Conservation (phyloP, 768 basidiomycete species). For the Agrocybe praecox region DNA sequence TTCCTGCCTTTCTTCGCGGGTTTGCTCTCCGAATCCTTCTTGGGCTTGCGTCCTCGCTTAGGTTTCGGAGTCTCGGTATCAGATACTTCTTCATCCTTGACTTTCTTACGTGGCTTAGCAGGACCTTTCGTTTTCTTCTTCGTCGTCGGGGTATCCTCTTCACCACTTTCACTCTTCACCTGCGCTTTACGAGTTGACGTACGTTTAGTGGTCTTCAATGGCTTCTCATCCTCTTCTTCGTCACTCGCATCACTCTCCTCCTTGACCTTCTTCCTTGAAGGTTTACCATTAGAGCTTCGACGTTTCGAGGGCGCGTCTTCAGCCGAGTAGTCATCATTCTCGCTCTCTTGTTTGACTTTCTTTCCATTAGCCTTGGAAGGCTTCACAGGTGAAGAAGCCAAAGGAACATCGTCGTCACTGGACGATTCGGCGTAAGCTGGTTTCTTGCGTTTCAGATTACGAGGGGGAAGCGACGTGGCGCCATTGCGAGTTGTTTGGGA, state of each 20-base stretch:
- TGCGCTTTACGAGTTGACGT: conserved; percentile 42
- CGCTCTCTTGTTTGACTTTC: conserved; percentile 33
- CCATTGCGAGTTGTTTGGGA: conserved; percentile 57
- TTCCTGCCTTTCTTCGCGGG: conserved; percentile 50
- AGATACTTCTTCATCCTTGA: conserved; percentile 54
- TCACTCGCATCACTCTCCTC: conserved; percentile 40
- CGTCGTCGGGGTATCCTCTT: conserved; percentile 39
- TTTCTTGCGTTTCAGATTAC: conserved; percentile 63
- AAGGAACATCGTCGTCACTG: conserved; percentile 72
- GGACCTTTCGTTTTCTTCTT: conserved; percentile 41
- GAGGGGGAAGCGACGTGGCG: conserved; percentile 42
- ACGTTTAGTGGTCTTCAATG: conserved; percentile 38
- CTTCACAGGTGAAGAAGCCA: conserved; percentile 74
- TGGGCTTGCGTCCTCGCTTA: conserved; percentile 42
- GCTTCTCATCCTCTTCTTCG: conserved; percentile 38
- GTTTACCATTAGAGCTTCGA: conserved; percentile 48
- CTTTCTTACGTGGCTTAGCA: conserved; percentile 54
- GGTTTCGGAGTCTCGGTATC: conserved; percentile 44
- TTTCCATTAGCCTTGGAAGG: conserved; percentile 37
- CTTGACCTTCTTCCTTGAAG: conserved; percentile 68
- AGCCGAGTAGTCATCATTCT: conserved; percentile 34
- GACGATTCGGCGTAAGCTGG: conserved; percentile 55
- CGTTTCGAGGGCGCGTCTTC: conserved; percentile 51
- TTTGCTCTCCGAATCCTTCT: conserved; percentile 38
- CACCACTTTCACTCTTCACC: conserved; percentile 53